Evolutionary conservation across 2,329 filamentous ascomycete species (phyloP).

Genomic region (Pyrenophora teres): DNA sequence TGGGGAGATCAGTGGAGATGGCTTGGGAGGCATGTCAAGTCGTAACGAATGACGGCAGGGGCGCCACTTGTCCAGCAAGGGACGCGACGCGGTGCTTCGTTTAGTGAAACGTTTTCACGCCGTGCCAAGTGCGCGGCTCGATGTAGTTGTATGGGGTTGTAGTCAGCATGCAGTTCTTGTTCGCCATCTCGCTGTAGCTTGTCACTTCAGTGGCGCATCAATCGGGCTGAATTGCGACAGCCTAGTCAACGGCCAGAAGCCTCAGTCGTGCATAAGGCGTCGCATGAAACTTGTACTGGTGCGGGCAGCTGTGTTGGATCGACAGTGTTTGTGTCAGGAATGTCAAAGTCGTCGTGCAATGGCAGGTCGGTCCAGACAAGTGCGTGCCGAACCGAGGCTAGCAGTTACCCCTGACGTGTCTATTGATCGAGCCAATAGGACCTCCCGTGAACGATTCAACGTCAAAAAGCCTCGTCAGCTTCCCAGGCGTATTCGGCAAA

Average conservation of each 20-base stretch:
- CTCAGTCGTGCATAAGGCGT: background rate
- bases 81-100: conserved; percentile 20
- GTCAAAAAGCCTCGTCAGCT: conserved; percentile 25
- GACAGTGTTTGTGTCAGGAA: conserved; percentile 25
- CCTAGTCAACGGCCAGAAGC: no score
- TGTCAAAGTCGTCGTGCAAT: conserved; percentile 5
- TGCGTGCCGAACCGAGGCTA: conserved; percentile 35
- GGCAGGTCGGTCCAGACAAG: conserved; percentile 21
- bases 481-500: background rate
- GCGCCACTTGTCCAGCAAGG: conserved; percentile 27
- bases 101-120: conserved; percentile 32
- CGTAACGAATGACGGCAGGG: conserved; percentile 24
- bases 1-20: conserved; percentile 19
- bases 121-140: conserved; percentile 20
- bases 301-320: conserved; percentile 10
- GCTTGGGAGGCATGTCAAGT: conserved; percentile 1
- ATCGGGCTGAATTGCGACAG: no score
- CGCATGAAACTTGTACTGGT: conserved; percentile 6
- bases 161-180: conserved; percentile 8
- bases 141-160: background rate
- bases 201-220: background rate
- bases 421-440: conserved; percentile 16
- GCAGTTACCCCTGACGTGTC: conserved; percentile 13
- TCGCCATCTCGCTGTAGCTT: background rate
- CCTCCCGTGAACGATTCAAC: conserved; percentile 7